Base-by-base conservation (phyloP, 805 yeast species). In the Suhomyces kilbournensis region DNA sequence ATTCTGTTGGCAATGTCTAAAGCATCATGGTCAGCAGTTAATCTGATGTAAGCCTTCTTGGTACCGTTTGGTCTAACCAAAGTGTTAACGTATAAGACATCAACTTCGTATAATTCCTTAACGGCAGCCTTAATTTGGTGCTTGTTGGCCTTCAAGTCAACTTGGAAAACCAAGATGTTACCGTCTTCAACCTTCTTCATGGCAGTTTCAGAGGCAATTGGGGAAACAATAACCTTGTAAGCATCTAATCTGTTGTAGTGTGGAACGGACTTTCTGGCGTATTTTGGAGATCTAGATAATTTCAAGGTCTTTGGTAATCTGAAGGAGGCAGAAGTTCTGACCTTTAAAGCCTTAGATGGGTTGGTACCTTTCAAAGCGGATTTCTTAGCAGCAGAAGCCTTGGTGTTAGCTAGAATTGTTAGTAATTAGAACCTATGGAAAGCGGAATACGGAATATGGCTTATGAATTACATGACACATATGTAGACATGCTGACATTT, bases 1-100 rank as follows among this genome's bases (percentile, higher is more conserved):
- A 93, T 94, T 83, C 94, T 90, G 96, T 92, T 92, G 77, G 99
- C 99, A 79, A 94, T 91, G 79, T 94, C 99, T 77, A 94, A 88
- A 79, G 98, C 98, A 82, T 94, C 99, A 85, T 86, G 88, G 81
- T 94, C 99, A 77, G 97, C 93, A 74, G 98, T 90, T 78, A 94
- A 88, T 84, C 96, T 90, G 76, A 94, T 93, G 86, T 88, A 94
- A 76, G 99, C 99, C 87, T 94, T 94, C 90, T 94, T 94, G 83
- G 97, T 88, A 80, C 99, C 99, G 80, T 94, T 92, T 77, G 99
- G 97, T 83, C 96, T 90, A 74, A 94, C 81, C 78, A 94, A 84
- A 68, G 99, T 94, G 93, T 94, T 92, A 75, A 94, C 91, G 80
- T 89, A 83, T 71, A 79, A 81, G 67, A 88, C 94, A 66, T 94